Evolutionary conservation across 352 stramenopile species (phyloP), one percentile per base, ranked within the genome.

Genomic region (Thalassiosira livingstoniorum): DNA sequence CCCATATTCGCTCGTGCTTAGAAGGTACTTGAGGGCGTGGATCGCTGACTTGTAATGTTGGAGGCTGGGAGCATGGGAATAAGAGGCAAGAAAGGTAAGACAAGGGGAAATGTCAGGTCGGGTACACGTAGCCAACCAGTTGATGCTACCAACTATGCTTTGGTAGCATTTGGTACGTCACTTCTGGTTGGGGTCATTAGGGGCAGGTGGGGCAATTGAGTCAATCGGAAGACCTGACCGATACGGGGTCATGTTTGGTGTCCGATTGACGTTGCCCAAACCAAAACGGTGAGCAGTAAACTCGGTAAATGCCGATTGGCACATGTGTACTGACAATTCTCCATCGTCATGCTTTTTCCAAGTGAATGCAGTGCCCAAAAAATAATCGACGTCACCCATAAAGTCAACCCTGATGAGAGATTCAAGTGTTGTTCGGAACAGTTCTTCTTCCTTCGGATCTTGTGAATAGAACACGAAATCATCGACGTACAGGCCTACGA

Each of bases 221-320:
- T 75, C 47, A 47, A 81, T 81, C 0, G 73, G 55, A 21, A 68
- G 35, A 10, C 73, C 73, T 23, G 62, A 75, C 0, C 51, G 47
- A 34, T 75, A 75, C 2, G 73, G 73, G 15, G 47, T 81, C 42
- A 51, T 61, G 35, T 60, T 75, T 25, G 29, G 47, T 0, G 45
- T 65, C 23, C 11, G 23, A 21, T 60, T 74, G 21, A 72, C 45
- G n/a, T 43, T 61, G 15, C 61, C 64, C 27, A 61, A 5, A 63
- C 54, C 27, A 31, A 69, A 69, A 34, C 61, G 61, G n/a, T 69
- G 61, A 21, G 32, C 34, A n/a, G 61, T 37, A 39, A 37, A 55
- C 37, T 55, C 61, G 35, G 27, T 55, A 39, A 69, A 69, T 1
- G 61, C 61, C 2, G 61, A 69, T 69, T 69, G 61, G 7, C n/a